A percentile compares a stretch with the other conserved stretches of the same genome.
phyloP scores from a whole-genome alignment of 2,329 filamentous ascomycete genomes.

The Aspergillaceae sp. region DNA sequence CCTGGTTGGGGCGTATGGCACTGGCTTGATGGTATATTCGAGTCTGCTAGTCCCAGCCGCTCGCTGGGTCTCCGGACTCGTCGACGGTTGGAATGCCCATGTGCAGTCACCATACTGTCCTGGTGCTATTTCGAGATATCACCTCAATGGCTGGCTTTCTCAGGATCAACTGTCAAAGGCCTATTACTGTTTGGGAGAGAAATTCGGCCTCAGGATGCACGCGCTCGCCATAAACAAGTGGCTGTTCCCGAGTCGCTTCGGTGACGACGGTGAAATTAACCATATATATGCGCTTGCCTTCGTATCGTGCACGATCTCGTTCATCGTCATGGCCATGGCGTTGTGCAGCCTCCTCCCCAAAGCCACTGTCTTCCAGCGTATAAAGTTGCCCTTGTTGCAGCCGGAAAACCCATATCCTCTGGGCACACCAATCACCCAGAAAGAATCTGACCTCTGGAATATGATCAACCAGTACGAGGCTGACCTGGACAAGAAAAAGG shows the following conservation, averaged over 20 bases:
- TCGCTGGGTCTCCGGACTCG: constrained; percentile 4
- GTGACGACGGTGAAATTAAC: constrained; percentile 5
- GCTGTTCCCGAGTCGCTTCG: background rate
- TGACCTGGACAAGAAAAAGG: constrained; percentile 1
- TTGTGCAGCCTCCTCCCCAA: background rate
- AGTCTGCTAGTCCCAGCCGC: constrained; percentile 1
- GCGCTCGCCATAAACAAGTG: constrained; percentile 3
- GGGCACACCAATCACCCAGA: background rate
- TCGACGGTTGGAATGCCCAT: constrained; percentile 1
- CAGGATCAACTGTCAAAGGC: constrained; percentile 1
- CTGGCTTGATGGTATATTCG: background rate
- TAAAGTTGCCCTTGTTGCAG: background rate
- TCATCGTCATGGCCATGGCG: background rate
- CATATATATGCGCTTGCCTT: constrained; percentile 3
- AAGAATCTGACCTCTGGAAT: constrained; percentile 1
- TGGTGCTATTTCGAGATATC: background rate
- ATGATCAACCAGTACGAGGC: constrained; percentile 3
- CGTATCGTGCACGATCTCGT: background rate
- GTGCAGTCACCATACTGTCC: constrained; percentile 5
- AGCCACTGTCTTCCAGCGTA: background rate
- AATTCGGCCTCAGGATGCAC: constrained; percentile 4
- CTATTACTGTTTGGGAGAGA: constrained; percentile 8
- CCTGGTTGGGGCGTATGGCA: background rate
- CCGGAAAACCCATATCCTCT: background rate
- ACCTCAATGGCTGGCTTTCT: background rate